Base-by-base conservation (phyloP, 208 protist genomes). In the Acanthamoeba royreba region DNA sequence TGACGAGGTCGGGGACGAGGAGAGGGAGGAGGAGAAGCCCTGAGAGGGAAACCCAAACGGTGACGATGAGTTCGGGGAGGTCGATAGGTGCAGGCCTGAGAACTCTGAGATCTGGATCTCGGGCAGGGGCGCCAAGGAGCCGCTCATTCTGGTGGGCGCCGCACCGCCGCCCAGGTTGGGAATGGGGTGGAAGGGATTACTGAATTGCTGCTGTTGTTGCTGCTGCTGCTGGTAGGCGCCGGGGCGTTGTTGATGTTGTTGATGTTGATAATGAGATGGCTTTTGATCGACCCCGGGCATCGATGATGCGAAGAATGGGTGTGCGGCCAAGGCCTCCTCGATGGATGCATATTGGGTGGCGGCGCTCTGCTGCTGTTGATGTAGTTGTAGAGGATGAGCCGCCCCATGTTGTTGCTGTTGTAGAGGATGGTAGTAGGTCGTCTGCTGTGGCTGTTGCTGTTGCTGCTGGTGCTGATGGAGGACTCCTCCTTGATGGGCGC, bases 71-170 rank as follows among this genome's bases (percentile, higher is more conserved):
- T 13, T 19, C 19, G 49, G 49, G 49, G 49, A 55, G 1, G 66
- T 31, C 19, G 33, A 40, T 9, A 4, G 11, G 69, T 13, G 43
- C 43, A 11, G 17, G 0, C 0, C 31, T 38, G 22, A 45, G 25
- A 85, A 85, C 7, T 85, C 74, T 31, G 74, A 85, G 74, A 85
- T 85, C 28, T 85, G 74, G 22, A 85, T 85, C 43, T 85, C 74
- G 38, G 74, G 74, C 25, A 85, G 8, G 19, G 74, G 3, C 17
- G 74, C 22, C 4, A 25, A 85, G 25, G 74, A 33, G 74, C 25
- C 11, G 49, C 49, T 58, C n/a, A n/a, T n/a, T n/a, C n/a, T n/a
- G n/a, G n/a, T n/a, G n/a, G n/a, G n/a, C n/a, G n/a, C n/a, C n/a
- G n/a, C n/a, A n/a, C n/a, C n/a, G n/a, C n/a, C n/a, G n/a, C n/a